A percentile compares a stretch with the other conserved stretches of the same genome.
Conservation (phyloP, 2,329 filamentous ascomycete genomes). For the Coniochaeta ligniaria region DNA sequence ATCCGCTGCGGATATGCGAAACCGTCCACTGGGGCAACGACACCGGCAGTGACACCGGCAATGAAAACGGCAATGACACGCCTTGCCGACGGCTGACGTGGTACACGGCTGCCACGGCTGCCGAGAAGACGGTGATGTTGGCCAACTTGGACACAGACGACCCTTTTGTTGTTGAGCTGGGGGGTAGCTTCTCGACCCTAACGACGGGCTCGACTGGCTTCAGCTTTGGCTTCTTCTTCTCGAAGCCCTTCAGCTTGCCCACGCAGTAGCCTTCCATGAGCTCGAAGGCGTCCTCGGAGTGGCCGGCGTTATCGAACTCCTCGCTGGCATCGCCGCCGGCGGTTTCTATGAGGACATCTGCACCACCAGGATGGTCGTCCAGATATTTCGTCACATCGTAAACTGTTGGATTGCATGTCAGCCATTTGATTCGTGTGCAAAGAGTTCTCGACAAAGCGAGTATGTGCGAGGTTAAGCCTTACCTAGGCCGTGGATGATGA, state of each 20-base stretch:
- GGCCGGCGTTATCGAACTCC: conserved; percentile 77
- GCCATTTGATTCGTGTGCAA: not conserved
- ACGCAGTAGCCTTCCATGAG: conserved; percentile 27
- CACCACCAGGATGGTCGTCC: conserved; percentile 62
- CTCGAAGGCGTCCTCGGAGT: conserved; percentile 56
- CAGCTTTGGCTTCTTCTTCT: conserved; percentile 17
- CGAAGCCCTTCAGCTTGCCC: conserved; percentile 15
- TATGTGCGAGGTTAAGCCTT: no score
- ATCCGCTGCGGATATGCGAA: not conserved
- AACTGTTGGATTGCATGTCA: conserved; percentile 27
- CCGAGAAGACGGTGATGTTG: not conserved
- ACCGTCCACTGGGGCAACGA: not conserved
- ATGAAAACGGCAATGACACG: not conserved
- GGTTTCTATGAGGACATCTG: conserved; percentile 70
- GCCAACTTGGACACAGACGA: not conserved
- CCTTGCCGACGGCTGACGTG: not conserved
- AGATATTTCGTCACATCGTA: conserved; percentile 52
- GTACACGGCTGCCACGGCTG: not conserved
- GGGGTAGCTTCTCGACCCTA: not conserved
- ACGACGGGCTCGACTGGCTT: conserved; percentile 3
- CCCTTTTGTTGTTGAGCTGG: not conserved
- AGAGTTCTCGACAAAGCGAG: not conserved
- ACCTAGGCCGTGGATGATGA: conserved; percentile 50
- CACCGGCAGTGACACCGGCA: not conserved
- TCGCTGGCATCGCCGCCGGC: conserved; percentile 72